A percentile compares a stretch with the other conserved stretches of the same genome.
Conservation (phyloP, 2,329 filamentous ascomycete genomes). For the Tolypocladium ophioglossoides region DNA sequence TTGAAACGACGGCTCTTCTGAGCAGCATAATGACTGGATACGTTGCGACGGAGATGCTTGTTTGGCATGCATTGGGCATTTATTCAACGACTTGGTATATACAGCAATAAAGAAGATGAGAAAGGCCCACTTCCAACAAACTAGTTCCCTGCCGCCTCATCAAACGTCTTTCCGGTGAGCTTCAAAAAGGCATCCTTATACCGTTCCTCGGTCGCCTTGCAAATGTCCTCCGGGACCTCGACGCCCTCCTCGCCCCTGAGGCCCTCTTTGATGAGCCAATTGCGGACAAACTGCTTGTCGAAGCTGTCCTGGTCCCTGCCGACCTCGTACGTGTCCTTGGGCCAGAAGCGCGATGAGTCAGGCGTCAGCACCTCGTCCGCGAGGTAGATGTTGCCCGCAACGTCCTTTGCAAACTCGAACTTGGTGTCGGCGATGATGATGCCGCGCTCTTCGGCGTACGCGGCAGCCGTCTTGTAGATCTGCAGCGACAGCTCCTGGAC, state of each 20-base stretch:
- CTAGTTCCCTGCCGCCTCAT: constrained; percentile 11
- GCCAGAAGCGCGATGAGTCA: constrained; percentile 81
- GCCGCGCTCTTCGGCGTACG: constrained; percentile 41
- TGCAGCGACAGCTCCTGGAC: constrained; percentile 20
- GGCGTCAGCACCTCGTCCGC: constrained; percentile 83
- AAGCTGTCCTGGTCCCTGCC: constrained; percentile 73
- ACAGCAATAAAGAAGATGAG: neutral
- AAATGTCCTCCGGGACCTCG: constrained; percentile 48
- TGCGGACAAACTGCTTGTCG: constrained; percentile 76
- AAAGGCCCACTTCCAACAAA: neutral
- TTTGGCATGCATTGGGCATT: neutral
- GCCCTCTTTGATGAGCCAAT: constrained; percentile 67
- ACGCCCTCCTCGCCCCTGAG: constrained; percentile 42
- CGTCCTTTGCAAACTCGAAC: constrained; percentile 40
- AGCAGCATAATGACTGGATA: no score
- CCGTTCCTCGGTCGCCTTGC: constrained; percentile 6
- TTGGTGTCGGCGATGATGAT: constrained; percentile 30
- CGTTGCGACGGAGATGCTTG: neutral
- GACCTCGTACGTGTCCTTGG: constrained; percentile 48
- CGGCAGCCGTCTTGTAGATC: constrained; percentile 36
- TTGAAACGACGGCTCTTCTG: neutral
- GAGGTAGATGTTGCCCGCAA: constrained; percentile 32
- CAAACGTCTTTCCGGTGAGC: constrained; percentile 45
- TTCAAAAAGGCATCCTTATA: constrained; percentile 28
- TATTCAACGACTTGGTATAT: neutral